Conservation (phyloP, 352 stramenopile genomes). For the Globisporangium rhizosaccharum region DNA sequence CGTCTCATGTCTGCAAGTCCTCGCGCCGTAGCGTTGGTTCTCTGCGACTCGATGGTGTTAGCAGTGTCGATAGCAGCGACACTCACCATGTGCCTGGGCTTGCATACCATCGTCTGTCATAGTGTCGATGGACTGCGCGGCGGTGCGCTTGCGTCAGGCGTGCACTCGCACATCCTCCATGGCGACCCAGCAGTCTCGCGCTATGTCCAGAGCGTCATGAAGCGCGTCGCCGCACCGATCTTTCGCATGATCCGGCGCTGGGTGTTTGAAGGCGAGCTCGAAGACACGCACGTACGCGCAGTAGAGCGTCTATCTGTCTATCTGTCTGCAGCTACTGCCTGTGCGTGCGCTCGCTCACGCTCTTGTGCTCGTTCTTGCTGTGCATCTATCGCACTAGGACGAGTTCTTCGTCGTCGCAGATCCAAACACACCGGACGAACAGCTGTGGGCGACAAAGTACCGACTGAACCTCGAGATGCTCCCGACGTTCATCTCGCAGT, state of each 20-base stretch:
- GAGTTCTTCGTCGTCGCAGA: slow-evolving; percentile 87
- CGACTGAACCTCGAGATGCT: slow-evolving; percentile 81
- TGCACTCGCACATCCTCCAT: slow-evolving; percentile 90
- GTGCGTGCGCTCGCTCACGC: background rate
- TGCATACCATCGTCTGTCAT: background rate
- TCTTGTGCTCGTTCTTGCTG: background rate
- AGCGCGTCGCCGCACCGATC: slow-evolving; percentile 69
- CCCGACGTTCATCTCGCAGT: slow-evolving; percentile 83
- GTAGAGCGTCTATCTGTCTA: background rate
- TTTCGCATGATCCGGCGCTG: slow-evolving; percentile 87
- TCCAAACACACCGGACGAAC: slow-evolving; percentile 65
- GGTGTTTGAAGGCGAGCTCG: slow-evolving; percentile 84
- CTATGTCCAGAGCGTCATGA: slow-evolving; percentile 77
- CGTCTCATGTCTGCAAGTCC: background rate
- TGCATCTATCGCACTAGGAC: slow-evolving; percentile 24
- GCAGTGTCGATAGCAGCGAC: background rate
- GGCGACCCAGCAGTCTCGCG: slow-evolving; percentile 79
- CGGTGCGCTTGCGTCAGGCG: slow-evolving; percentile 82
- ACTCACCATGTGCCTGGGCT: background rate
- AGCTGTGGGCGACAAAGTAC: slow-evolving; percentile 86
- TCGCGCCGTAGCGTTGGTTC: background rate
- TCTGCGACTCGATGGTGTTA: background rate
- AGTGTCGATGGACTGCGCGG: slow-evolving; percentile 82
- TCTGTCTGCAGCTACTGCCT: background rate
- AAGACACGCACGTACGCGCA: slow-evolving; percentile 74